Percentiles rank a stretch among this genome's conserved stretches.
Conservation (phyloP, 306 rosid genomes). For the Vigna angularis region DNA sequence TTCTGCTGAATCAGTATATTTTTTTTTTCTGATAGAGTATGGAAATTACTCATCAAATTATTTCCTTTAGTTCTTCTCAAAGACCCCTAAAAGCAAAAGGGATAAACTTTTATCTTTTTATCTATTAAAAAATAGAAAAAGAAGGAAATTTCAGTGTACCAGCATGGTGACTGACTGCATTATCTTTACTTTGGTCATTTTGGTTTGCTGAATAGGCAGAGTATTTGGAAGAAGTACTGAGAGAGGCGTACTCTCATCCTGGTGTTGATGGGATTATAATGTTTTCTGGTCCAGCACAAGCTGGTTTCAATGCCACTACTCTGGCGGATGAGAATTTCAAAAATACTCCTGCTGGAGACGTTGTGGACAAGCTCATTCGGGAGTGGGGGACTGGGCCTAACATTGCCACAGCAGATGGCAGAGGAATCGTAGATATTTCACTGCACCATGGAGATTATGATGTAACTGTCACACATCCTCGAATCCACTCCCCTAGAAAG, state of each 20-base stretch:
- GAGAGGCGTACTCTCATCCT: slow-evolving; percentile 78
- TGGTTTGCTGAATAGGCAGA: slow-evolving; percentile 56
- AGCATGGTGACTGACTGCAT: not conserved
- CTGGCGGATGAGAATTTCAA: slow-evolving; percentile 63
- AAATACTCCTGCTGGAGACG: slow-evolving; percentile 73
- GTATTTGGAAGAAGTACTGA: slow-evolving; percentile 67
- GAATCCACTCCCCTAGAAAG: slow-evolving; percentile 48
- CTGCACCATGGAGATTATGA: slow-evolving; percentile 82
- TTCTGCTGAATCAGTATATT: too few species aligned
- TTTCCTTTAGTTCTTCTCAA: not conserved
- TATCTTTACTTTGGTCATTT: not conserved
- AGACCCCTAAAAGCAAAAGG: not conserved
- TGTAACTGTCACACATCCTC: slow-evolving; percentile 61
- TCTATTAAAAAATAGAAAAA: not conserved
- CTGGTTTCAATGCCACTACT: slow-evolving; percentile 59
- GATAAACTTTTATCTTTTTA: not conserved
- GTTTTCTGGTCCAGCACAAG: slow-evolving; percentile 71
- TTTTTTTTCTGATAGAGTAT: not conserved
- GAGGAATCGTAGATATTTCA: slow-evolving; percentile 59
- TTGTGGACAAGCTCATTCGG: slow-evolving; percentile 70
- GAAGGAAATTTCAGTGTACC: not conserved
- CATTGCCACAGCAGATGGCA: slow-evolving; percentile 53
- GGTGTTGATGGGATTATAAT: slow-evolving; percentile 81
- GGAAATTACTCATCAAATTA: not conserved
- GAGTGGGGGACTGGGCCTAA: slow-evolving; percentile 65